Evolutionary conservation across 148 eudicot species (phyloP).

Genomic region (Talinum fruticosum): DNA sequence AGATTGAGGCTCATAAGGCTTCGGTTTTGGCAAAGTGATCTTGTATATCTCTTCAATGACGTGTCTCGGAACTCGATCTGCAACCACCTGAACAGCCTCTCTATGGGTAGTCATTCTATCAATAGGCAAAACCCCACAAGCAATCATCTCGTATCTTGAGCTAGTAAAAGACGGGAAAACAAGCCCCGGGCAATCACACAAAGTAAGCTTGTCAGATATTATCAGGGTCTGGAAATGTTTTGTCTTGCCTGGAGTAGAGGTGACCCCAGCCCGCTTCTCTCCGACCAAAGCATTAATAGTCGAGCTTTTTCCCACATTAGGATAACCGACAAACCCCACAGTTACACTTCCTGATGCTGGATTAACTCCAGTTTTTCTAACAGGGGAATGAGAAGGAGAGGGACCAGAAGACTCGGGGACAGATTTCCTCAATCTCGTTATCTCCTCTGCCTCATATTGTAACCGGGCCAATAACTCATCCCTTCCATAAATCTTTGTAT

Average conservation of each 20-base stretch:
- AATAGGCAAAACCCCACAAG: conserved; percentile 91
- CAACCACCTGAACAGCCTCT: conserved; percentile 89
- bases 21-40: conserved; percentile 80
- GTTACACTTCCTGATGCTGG: conserved; percentile 39
- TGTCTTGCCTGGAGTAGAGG: conserved; percentile 93
- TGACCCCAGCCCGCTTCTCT: conserved; percentile 80
- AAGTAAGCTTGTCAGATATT: conserved; percentile 77
- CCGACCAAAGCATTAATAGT: conserved; percentile 96
- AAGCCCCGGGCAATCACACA: conserved; percentile 98
- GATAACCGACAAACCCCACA: conserved; percentile 96
- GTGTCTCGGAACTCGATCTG: conserved; percentile 63
- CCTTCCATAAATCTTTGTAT: conserved; percentile 69
- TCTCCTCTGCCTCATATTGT: conserved; percentile 91
- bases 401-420: conserved; percentile 9
- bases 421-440: conserved; percentile 46
- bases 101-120: conserved; percentile 91
- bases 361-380: conserved; percentile 20
- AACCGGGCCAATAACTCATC: conserved; percentile 80
- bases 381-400: conserved; percentile 29
- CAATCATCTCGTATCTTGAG: conserved; percentile 97
- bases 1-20: conserved; percentile 71
- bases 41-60: conserved; percentile 65
- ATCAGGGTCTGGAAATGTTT: conserved; percentile 96
- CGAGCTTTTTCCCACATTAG: conserved; percentile 96
- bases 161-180: conserved; percentile 95